Base-by-base conservation (phyloP, 345 rosid genomes). In the Lepidium didymum region DNA sequence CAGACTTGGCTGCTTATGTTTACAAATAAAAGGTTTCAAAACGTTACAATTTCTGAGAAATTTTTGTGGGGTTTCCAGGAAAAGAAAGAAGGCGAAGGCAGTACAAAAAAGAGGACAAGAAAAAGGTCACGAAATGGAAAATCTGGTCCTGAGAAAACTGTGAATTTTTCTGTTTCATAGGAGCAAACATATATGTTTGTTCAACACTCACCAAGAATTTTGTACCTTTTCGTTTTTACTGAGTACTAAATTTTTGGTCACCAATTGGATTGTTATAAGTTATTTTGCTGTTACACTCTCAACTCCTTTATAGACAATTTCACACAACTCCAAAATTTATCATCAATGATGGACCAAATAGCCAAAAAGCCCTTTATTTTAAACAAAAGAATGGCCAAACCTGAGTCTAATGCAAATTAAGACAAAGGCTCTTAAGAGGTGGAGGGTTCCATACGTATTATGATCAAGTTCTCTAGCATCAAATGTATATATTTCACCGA, bases 101-200 rank as follows among this genome's bases (percentile, higher is more conserved):
- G 50, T 61, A 16, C 27, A 10, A 36, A n/a, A 19, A 67, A 44
- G 56, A 61, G 78, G 38, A 9, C 56, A 38, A 44, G 78, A 50
- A 74, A 67, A 43, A 68, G 73, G n/a, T 35, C 68, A 6, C 36
- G 21, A 10, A 67, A 43, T 4, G 67, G 27, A 15, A 74, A 67
- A 44, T 65, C 77, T 57, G 67, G 54, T 33, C 31, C 40, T 23
- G 67, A 57, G 43, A 45, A 8, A 6, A 56, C 53, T 8, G 10
- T 73, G 62, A 73, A 19, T 23, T 13, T 8, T 27, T 18, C 7
- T 72, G 50, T 72, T 72, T 45, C n/a, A 8, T 27, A 38, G 31
- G 31, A 27, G 31, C 31, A 27, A 27, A 27, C 31, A 27, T 27
- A 27, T 27, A 27, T 27, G 4, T 27, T 27, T 27, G 31, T 41